A percentile compares a stretch with the other conserved stretches of the same genome.
These are phyloP conservation scores for Fraxinus excelsior DNA, from an alignment of 257 asterid species.

Conservation along the genomic window DNA sequence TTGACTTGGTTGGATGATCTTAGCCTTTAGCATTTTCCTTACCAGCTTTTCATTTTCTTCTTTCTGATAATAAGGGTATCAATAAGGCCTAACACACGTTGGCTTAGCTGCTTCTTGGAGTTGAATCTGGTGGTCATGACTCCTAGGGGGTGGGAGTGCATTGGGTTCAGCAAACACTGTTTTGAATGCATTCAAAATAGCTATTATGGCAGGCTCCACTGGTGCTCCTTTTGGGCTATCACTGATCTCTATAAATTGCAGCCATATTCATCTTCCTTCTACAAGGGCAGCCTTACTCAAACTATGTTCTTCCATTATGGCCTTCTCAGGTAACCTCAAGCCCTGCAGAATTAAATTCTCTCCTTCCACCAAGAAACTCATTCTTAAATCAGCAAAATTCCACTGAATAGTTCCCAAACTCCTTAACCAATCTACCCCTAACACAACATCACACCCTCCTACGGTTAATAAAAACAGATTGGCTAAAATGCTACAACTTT, in stretches of 20 bases:
- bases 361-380: not conserved
- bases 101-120: not conserved
- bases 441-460: not conserved
- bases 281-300: not conserved
- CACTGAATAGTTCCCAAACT: not conserved
- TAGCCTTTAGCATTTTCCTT: not conserved
- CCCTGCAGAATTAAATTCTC: not conserved
- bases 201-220: not conserved
- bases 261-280: not conserved
- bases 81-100: not conserved
- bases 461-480: not conserved
- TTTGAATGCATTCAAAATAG: not conserved
- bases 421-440: not conserved
- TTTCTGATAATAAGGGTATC: not conserved
- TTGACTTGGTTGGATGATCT: not conserved
- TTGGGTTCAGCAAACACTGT: not conserved
- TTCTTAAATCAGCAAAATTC: not conserved
- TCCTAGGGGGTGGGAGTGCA: not conserved
- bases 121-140: not conserved
- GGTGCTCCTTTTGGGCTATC: not conserved
- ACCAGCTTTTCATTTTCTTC: not conserved
- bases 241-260: not conserved
- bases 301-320: not conserved
- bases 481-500: not conserved
- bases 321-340: not conserved